These are phyloP conservation scores for Skeletonema tropicum DNA, from an alignment of 108 stramenopile genomes.

Conservation along the genomic window DNA sequence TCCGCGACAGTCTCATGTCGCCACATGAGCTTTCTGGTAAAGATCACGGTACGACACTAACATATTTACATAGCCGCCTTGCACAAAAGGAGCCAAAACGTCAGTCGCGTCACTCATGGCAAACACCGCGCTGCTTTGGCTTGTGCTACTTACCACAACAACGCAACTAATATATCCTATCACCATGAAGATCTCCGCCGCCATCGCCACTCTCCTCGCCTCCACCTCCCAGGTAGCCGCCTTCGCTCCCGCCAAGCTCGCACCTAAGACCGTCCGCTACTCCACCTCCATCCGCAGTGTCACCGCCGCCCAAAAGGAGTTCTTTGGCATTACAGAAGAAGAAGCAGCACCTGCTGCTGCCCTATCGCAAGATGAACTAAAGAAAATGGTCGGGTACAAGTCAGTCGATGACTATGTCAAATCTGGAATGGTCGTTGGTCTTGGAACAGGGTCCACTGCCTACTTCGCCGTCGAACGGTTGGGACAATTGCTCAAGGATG, in stretches of 20 bases:
- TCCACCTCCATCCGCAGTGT: constrained; percentile 5
- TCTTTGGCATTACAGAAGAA: not conserved
- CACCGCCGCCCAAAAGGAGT: not conserved
- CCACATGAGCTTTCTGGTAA: too few species aligned
- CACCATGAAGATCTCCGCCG: constrained; percentile 6
- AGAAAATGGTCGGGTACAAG: constrained; percentile 91
- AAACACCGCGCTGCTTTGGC: too few species aligned
- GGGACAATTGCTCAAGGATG: constrained; percentile 87
- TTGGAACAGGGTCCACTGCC: constrained; percentile 98
- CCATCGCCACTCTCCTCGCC: not conserved
- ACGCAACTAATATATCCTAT: too few species aligned
- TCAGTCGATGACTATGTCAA: constrained; percentile 92
- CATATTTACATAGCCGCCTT: too few species aligned
- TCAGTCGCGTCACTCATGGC: too few species aligned
- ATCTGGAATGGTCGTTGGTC: constrained; percentile 98
- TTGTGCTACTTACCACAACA: too few species aligned
- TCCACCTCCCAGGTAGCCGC: constrained; percentile 6
- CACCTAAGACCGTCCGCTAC: not conserved
- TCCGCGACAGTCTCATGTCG: too few species aligned
- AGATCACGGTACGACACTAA: too few species aligned
- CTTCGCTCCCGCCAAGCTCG: not conserved
- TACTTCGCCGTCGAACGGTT: constrained; percentile 99
- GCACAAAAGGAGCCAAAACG: too few species aligned
- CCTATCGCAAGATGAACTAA: constrained; percentile 87
- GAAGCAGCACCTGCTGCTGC: not conserved